Conservation (phyloP, 1,284 basidiomycete genomes). For the Rhodotorula sp. region DNA sequence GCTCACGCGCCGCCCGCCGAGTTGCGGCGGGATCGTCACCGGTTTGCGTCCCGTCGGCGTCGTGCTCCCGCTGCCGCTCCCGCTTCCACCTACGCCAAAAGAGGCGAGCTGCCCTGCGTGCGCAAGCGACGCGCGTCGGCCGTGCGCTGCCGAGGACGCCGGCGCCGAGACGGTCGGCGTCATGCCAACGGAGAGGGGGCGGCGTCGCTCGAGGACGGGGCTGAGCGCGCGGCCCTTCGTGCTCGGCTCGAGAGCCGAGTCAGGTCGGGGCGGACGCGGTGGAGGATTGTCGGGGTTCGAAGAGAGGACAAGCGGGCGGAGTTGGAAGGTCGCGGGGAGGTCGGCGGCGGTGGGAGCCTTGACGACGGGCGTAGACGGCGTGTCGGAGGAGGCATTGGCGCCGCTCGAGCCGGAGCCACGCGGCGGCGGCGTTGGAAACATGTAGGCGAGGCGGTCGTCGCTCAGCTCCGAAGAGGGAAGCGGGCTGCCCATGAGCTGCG, state of each 20-base stretch:
- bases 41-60: not conserved
- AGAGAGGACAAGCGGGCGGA: too few relatives aligned
- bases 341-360: too few relatives aligned
- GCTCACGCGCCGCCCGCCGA: conserved; percentile 7
- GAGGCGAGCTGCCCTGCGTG: too few relatives aligned
- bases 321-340: too few relatives aligned
- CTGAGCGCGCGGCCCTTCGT: too few relatives aligned
- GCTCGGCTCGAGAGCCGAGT: not conserved
- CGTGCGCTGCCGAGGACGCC: too few relatives aligned
- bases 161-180: too few relatives aligned
- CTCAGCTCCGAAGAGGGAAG: not conserved
- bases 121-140: too few relatives aligned
- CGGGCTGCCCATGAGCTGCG: not conserved
- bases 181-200: not conserved
- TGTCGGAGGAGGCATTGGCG: not conserved
- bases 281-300: too few relatives aligned
- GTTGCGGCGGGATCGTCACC: conserved; percentile 7
- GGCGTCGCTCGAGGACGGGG: not conserved
- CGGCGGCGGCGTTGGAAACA: conserved; percentile 17
- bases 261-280: not conserved
- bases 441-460: not conserved
- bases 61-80: too few relatives aligned
- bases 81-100: too few relatives aligned
- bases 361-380: not conserved
- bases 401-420: not conserved